These are phyloP conservation scores for Beauveria rudraprayagi DNA, from an alignment of 2,329 filamentous ascomycete species.

Conservation along the genomic window DNA sequence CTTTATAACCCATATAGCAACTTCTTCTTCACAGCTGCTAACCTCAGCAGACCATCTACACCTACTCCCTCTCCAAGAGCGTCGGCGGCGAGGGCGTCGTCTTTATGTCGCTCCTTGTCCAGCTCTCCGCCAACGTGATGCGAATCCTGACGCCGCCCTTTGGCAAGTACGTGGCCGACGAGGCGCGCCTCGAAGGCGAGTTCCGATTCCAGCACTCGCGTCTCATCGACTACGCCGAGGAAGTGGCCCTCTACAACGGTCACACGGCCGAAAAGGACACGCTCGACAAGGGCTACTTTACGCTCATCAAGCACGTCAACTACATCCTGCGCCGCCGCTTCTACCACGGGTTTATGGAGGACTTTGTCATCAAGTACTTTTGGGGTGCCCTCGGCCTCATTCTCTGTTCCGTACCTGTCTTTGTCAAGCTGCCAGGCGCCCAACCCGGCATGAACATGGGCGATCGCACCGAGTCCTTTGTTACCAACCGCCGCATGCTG, in stretches of 20 bases:
- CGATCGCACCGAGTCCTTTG: constrained; percentile 67
- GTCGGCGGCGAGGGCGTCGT: constrained; percentile 96
- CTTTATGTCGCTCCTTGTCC: constrained; percentile 89
- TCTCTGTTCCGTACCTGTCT: constrained; percentile 90
- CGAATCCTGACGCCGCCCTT: constrained; percentile 90
- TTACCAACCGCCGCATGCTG: constrained; percentile 88
- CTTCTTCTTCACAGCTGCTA: background rate
- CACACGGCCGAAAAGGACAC: constrained; percentile 94
- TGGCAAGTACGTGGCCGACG: constrained; percentile 94
- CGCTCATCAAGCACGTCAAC: constrained; percentile 97
- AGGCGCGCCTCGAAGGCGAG: constrained; percentile 88
- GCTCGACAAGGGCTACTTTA: constrained; percentile 97
- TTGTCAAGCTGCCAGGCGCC: constrained; percentile 76
- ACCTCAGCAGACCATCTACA: constrained; percentile 68
- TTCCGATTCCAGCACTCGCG: constrained; percentile 93
- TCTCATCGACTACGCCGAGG: constrained; percentile 92
- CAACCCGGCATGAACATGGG: constrained; percentile 58
- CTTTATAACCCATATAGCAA: background rate
- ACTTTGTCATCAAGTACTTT: constrained; percentile 99
- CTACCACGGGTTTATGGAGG: constrained; percentile 99
- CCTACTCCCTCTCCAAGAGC: constrained; percentile 83
- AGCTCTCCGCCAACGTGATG: constrained; percentile 89
- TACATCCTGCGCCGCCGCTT: constrained; percentile 82
- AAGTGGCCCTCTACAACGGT: constrained; percentile 84
- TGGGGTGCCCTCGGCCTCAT: constrained; percentile 91